Base-by-base conservation (phyloP, 257 asterid species). In the Forsythia viridissima region DNA sequence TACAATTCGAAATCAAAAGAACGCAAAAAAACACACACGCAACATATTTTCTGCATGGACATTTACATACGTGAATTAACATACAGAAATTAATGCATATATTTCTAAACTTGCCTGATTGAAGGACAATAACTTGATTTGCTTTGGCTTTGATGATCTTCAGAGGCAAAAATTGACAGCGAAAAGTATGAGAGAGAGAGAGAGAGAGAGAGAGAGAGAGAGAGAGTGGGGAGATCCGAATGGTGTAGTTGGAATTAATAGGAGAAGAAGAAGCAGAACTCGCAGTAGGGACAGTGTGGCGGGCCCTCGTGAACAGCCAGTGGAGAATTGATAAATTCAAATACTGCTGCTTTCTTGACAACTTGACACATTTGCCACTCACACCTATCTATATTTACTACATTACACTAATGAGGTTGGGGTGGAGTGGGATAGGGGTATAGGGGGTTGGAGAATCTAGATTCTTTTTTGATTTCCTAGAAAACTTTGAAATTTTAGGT, bases 211-310 rank as follows among this genome's bases (percentile, higher is more conserved):
- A 30, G 40, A 4, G 59, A 41, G n/a, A 9, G 59, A 71, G 46
- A 24, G 24, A 24, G 24, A 24, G 24, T 74, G 65, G 83, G 52
- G 85, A 72, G 79, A 75, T 36, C 74, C 20, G 73, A 82, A 73
- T 73, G 80, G 68, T 63, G 82, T 73, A 13, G 76, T 82, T 87
- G 90, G 88, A 87, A 76, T 87, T 87, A 87, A 87, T 82, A 84
- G 77, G 66, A 73, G 30, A 15, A 44, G 36, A 3, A n/a, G 40
- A 4, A 68, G 41, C 30, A 9, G 59, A 71, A 34, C 34, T n/a
- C 36, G 13, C 67, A 7, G 11, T 24, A 68, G 73, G 75, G 79
- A 70, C 34, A 40, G 65, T 41, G 69, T 13, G 79, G 80, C 80
- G 83, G 88, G 83, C 83, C 86, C 59, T 37, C 44, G 30, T 66